phyloP scores from a whole-genome alignment of 73 alveolate genomes.

The Paramecium pentaurelia region DNA sequence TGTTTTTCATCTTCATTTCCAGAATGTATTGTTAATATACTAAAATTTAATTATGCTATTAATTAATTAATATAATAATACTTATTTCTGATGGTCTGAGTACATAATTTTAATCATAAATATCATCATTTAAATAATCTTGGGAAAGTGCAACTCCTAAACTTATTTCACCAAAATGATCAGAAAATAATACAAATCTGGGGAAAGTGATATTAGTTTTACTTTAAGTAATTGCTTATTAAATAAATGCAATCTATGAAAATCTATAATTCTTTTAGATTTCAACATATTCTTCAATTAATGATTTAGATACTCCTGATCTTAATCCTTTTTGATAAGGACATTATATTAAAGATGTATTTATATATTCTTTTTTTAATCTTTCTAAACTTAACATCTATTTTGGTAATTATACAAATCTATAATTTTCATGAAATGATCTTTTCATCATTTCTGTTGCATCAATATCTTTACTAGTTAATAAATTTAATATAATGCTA shows the following conservation, averaged over 20 bases:
- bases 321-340: slow-evolving; percentile 12
- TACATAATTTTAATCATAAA: not conserved
- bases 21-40: not conserved
- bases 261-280: not conserved
- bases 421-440: slow-evolving; percentile 69
- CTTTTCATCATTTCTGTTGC: slow-evolving; percentile 64
- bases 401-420: slow-evolving; percentile 25
- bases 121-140: not conserved
- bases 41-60: not conserved
- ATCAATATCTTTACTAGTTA: slow-evolving; percentile 64
- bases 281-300: not conserved
- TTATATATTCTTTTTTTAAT: not conserved
- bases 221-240: not conserved
- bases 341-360: not conserved
- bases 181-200: slow-evolving; percentile 15
- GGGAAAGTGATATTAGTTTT: slow-evolving; percentile 4
- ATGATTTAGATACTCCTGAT: slow-evolving; percentile 21
- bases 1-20: slow-evolving; percentile 8
- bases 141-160: not conserved
- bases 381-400: not conserved
- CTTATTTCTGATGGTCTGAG: not conserved
- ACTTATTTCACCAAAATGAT: not conserved
- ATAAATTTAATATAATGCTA: slow-evolving; percentile 66
- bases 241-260: not conserved
- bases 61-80: not conserved